Base-by-base conservation (phyloP, 2,329 filamentous ascomycete genomes). In the Plectosphaerella plurivora region DNA sequence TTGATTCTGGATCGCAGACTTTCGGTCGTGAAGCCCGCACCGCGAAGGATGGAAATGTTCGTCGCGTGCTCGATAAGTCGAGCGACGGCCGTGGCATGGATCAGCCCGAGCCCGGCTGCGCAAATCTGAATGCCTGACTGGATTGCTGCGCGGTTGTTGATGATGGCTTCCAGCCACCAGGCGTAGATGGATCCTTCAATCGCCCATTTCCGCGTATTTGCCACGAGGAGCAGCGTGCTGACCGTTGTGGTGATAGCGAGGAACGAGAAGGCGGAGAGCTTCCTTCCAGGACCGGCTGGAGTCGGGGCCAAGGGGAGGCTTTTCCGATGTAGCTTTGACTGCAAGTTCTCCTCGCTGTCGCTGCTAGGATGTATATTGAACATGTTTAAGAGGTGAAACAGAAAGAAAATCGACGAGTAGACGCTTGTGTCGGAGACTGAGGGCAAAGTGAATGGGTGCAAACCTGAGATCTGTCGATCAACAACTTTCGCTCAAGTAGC, bases 161-260 rank as follows among this genome's bases (percentile, higher is more conserved):
- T 36, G 9, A 53, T 53, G 2, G 52, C 37, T 8, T 39, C 45
- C 22, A 51, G 39, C 15, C 49, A 53, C 5, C 45, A 53, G 12
- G 48, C 37, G 45, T 53, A 53, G 42, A 45, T 46, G 12, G 49
- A 51, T 18, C 45, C 52, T 20, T 53, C 50, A 9, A 53, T 50
- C 2, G 45, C 42, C 52, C 52, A 53, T 28, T 28, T 44, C 12
- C 24, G 37, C 3, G 25, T 24, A 16, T 51, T 42, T 9, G 52
- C 49, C 11, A 51, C 52, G 22, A 53, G 35, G 33, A 53, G 45
- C 12, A 51, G 37, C 9, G 49, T 51, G 44, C 52, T 53, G 12
- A 53, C n/a, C 14, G 44, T 18, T 11, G 52, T 51, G 20, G 52
- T 45, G 45, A 53, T 45, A n/a, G 35, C 12, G 11, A 48, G 33